These are phyloP conservation scores for Centrapalus pauciflorus DNA, from an alignment of 129 eudicot species.

Conservation along the genomic window DNA sequence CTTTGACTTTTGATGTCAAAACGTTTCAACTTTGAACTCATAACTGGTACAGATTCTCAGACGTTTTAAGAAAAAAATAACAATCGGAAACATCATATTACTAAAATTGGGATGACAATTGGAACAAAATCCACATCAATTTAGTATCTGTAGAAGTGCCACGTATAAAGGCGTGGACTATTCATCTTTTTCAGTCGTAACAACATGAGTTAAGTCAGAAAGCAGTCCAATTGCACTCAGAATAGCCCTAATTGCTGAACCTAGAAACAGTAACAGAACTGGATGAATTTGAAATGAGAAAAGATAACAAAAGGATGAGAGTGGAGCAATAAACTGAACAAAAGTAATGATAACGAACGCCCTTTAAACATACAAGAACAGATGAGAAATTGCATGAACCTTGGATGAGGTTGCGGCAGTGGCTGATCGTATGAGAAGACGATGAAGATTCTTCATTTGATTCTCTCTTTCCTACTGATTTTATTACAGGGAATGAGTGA, in stretches of 20 bases:
- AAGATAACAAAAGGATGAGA: neutral
- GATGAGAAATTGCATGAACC: conserved; percentile 3
- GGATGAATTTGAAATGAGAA: neutral
- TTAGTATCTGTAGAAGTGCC: neutral
- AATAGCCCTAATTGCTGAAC: neutral
- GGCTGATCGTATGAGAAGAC: conserved; percentile 20
- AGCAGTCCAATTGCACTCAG: conserved; percentile 8
- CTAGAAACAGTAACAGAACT: neutral
- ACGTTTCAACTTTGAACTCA: too few species aligned
- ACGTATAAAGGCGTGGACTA: neutral
- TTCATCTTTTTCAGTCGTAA: neutral
- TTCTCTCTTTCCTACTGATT: neutral
- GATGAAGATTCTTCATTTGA: conserved; percentile 15
- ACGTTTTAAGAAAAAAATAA: too few species aligned
- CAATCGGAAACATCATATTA: neutral
- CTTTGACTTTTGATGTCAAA: too few species aligned
- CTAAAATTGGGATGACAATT: neutral
- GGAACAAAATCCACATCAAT: neutral
- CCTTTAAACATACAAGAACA: neutral
- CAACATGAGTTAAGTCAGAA: conserved; percentile 3
- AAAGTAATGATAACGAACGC: neutral
- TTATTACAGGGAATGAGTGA: neutral
- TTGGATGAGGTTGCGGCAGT: conserved; percentile 20
- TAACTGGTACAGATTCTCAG: too few species aligned
- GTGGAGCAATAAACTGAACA: neutral